Conservation (phyloP, 768 basidiomycete species). For the Boletus rufocinnamomeus region DNA sequence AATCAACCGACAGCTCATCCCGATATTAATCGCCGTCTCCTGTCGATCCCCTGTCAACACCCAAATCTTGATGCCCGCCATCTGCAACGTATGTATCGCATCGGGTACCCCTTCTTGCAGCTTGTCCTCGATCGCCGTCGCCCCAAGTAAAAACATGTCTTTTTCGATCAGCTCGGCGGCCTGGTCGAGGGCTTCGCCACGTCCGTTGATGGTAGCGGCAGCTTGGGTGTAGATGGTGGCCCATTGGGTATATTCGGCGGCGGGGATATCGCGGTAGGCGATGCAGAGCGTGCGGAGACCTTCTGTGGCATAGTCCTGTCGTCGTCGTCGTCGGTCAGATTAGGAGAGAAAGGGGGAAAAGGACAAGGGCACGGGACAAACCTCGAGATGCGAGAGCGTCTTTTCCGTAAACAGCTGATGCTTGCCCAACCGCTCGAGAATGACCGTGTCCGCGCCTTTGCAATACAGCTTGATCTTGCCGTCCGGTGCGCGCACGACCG, state of each 20-base stretch:
- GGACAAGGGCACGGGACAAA: constrained; percentile 31
- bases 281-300: constrained; percentile 96
- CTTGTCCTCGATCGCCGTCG: constrained; percentile 98
- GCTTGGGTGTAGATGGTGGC: constrained; percentile 85
- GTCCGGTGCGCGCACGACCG: constrained; percentile 81
- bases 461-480: constrained; percentile 94
- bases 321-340: constrained; percentile 1
- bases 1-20: constrained; percentile 94
- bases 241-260: constrained; percentile 92
- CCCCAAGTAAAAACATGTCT: constrained; percentile 89
- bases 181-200: constrained; percentile 90
- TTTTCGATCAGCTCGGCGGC: constrained; percentile 97
- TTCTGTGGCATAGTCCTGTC: constrained; percentile 93
- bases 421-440: constrained; percentile 87
- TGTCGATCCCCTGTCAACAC: constrained; percentile 97
- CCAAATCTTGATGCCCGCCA: constrained; percentile 99
- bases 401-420: constrained; percentile 83
- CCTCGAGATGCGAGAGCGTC: constrained; percentile 90
- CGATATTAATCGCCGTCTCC: constrained; percentile 99
- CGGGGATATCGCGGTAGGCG: constrained; percentile 89
- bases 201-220: constrained; percentile 92
- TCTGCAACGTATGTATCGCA: constrained; percentile 95
- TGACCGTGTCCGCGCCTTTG: constrained; percentile 98
- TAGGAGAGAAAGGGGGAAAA: not conserved
- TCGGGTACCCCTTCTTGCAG: constrained; percentile 98